Conservation (phyloP, 352 stramenopile genomes). For the Pythium guiyangense region DNA sequence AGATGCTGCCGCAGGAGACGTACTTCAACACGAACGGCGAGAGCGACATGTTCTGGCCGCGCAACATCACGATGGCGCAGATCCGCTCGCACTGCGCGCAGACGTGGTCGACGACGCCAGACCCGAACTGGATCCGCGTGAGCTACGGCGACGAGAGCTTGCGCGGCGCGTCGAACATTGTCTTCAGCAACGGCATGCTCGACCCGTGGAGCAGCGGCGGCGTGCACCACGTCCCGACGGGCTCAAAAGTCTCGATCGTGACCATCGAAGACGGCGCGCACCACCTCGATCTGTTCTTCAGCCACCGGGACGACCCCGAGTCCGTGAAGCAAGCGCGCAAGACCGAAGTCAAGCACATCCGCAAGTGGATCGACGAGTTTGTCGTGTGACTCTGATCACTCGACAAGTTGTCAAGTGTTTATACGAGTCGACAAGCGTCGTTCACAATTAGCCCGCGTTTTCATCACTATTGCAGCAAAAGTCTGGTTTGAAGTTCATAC, state of each 20-base stretch:
- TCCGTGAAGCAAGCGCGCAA: conserved; percentile 71
- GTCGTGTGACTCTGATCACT: conserved; percentile 4
- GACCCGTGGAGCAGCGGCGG: conserved; percentile 92
- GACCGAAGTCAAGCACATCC: conserved; percentile 77
- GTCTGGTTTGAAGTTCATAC: no score
- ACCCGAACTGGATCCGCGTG: conserved; percentile 72
- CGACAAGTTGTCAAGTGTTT: neutral
- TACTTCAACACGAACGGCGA: conserved; percentile 87
- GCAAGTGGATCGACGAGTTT: conserved; percentile 80
- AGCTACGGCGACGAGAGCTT: conserved; percentile 68
- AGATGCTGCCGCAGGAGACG: conserved; percentile 89
- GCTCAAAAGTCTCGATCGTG: conserved; percentile 59
- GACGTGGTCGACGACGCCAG: conserved; percentile 59
- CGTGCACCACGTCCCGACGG: conserved; percentile 55
- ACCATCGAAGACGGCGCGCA: conserved; percentile 80
- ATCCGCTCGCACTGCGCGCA: conserved; percentile 59
- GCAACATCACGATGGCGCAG: conserved; percentile 52
- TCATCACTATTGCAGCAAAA: no score
- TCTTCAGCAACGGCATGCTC: conserved; percentile 93
- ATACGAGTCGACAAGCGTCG: neutral
- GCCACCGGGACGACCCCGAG: conserved; percentile 73
- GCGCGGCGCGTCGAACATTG: conserved; percentile 87
- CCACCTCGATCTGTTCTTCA: conserved; percentile 93
- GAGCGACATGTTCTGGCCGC: conserved; percentile 91
- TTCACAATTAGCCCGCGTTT: neutral